Evolutionary conservation across 352 stramenopile genomes (phyloP).

Genomic region (Phytopythium montanum): DNA sequence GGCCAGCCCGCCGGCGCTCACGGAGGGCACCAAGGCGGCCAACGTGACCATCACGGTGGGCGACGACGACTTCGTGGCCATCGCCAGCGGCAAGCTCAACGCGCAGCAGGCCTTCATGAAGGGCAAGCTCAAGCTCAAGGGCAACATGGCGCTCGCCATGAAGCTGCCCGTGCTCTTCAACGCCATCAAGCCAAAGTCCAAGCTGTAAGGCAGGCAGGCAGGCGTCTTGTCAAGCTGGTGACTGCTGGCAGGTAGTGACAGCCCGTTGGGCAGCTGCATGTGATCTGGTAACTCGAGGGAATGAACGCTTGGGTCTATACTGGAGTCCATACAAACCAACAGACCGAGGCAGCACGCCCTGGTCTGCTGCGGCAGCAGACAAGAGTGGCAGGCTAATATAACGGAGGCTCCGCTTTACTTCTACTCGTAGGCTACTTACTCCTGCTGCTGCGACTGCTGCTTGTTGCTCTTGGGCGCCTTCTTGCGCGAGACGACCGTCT

Average conservation of each 20-base stretch:
- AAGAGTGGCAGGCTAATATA: slow-evolving; percentile 10
- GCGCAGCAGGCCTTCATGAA: slow-evolving; percentile 95
- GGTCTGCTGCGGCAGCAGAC: too few relatives aligned
- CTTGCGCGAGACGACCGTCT: slow-evolving; percentile 73
- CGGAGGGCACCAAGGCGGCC: slow-evolving; percentile 60
- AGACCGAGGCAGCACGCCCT: too few relatives aligned
- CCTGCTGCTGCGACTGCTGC: slow-evolving; percentile 33
- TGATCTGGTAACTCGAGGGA: too few relatives aligned
- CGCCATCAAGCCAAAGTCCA: slow-evolving; percentile 80
- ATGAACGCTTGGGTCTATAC: too few relatives aligned
- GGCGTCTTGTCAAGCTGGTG: too few relatives aligned
- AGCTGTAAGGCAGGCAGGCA: slow-evolving; percentile 63
- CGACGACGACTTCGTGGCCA: slow-evolving; percentile 78
- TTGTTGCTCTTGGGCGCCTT: slow-evolving; percentile 50
- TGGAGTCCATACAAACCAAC: too few relatives aligned
- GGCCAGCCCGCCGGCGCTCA: slow-evolving; percentile 46
- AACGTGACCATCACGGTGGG: slow-evolving; percentile 75
- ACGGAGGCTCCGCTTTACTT: not conserved
- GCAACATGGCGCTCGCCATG: slow-evolving; percentile 94
- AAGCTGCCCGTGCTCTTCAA: slow-evolving; percentile 93
- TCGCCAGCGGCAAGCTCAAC: slow-evolving; percentile 87
- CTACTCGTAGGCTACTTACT: too few relatives aligned
- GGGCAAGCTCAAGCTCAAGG: slow-evolving; percentile 94
- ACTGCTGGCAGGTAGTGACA: too few relatives aligned
- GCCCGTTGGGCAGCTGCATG: too few relatives aligned